Conservation (phyloP, 805 yeast species). For the Wickerhamomyces ciferrii region DNA sequence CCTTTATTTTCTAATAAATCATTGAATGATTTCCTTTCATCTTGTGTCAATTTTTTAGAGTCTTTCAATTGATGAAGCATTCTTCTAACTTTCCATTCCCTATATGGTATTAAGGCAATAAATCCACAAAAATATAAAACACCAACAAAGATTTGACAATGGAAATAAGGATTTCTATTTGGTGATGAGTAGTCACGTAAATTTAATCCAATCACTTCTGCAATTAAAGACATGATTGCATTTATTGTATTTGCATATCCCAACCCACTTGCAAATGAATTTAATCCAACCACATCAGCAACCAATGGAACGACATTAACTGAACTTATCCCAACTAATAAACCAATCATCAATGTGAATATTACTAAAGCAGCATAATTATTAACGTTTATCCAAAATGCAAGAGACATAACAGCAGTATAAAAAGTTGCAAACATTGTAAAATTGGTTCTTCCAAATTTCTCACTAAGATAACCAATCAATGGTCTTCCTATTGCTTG, state of each 20-base stretch:
- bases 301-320: conserved; percentile 33
- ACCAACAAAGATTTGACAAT: conserved; percentile 60
- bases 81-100: conserved; percentile 47
- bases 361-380: conserved; percentile 34
- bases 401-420: conserved; percentile 33
- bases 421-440: conserved; percentile 31
- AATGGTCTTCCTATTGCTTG: conserved; percentile 46
- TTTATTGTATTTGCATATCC: conserved; percentile 26
- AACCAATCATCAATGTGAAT: conserved; percentile 39
- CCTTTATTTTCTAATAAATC: conserved; percentile 2
- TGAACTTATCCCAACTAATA: conserved; percentile 39
- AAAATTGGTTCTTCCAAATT: conserved; percentile 40
- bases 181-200: conserved; percentile 26
- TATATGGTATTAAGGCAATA: conserved; percentile 36
- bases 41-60: conserved; percentile 2
- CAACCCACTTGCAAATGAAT: conserved; percentile 33
- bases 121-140: conserved; percentile 37
- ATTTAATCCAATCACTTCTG: conserved; percentile 53
- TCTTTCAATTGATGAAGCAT: conserved; percentile 23
- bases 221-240: conserved; percentile 32
- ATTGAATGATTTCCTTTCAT: neutral
- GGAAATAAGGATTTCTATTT: conserved; percentile 40
- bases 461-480: conserved; percentile 41
- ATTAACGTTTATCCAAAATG: conserved; percentile 43
- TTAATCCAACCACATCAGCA: conserved; percentile 35